Base-by-base conservation (phyloP, 2,329 filamentous ascomycete genomes). In the Colletotrichum simmondsii region DNA sequence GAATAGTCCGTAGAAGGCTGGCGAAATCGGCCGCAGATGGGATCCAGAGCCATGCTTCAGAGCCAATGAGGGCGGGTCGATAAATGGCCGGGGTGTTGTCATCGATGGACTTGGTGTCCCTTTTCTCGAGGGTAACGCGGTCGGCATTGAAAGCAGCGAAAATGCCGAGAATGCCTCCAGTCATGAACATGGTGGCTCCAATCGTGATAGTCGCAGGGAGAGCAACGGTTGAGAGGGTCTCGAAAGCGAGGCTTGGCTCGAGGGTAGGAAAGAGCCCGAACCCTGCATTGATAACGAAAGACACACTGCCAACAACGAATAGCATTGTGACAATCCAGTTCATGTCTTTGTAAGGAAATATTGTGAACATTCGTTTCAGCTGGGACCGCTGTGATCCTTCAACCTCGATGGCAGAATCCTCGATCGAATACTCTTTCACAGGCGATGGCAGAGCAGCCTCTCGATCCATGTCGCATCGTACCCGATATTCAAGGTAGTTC, bases 71-170 rank as follows among this genome's bases (percentile, higher is more conserved):
- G n/a, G 64, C 64, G 1, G 64, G 64, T 12, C 35, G 53, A 35
- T 66, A 66, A 10, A 66, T n/a, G 12, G 56, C 14, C n/a, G 28
- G 56, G 1, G 24, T 19, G 14, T n/a, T 42, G 28, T 42, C n/a
- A 8, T 60, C 53, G 1, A 19, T 6, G 16, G 64, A 67, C 11
- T 67, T 61, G 22, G n/a, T 59, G 4, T 22, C 37, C n/a, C 37
- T 53, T 37, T 28, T 53, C 54, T 67, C 64, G 5, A 67, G 56
- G 19, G 56, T 60, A 4, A 37, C 64, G 4, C 64, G 64, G 28
- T 67, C n/a, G 26, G 64, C 54, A 22, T 67, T 67, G 22, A 67
- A 67, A n/a, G 64, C 64, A 26, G 56, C 64, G 14, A 67, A 53
- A n/a, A 61, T 0, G 5, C 37, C 54, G 5, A 60, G 56, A 6